Evolutionary conservation across 768 basidiomycete species (phyloP).

Genomic region (Trametes cingulata): DNA sequence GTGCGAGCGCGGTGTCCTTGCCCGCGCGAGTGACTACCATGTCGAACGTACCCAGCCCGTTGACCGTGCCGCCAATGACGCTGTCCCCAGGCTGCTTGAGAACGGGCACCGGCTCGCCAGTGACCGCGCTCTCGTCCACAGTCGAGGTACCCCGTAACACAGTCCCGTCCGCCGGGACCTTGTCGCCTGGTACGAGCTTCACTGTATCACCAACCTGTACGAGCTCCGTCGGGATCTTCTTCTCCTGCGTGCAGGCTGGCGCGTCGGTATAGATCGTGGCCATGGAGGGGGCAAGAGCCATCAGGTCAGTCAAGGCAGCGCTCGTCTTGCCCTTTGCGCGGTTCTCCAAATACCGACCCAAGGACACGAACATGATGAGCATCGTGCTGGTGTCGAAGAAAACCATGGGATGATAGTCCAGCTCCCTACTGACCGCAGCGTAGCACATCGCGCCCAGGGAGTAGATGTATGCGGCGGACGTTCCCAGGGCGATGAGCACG

Average conservation of each 20-base stretch:
- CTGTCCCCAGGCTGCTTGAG: conserved; percentile 79
- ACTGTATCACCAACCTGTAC: conserved; percentile 92
- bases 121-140: conserved; percentile 95
- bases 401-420: conserved; percentile 75
- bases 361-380: conserved; percentile 95
- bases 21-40: conserved; percentile 95
- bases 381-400: conserved; percentile 99
- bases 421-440: conserved; percentile 62
- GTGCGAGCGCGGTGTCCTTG: conserved; percentile 92
- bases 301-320: conserved; percentile 93
- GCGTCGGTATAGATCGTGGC: conserved; percentile 93
- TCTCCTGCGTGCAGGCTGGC: conserved; percentile 77
- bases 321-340: conserved; percentile 96
- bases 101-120: conserved; percentile 90
- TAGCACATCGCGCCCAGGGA: conserved; percentile 71
- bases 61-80: conserved; percentile 97
- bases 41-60: conserved; percentile 95
- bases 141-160: conserved; percentile 84
- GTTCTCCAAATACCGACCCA: conserved; percentile 95
- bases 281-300: conserved; percentile 93
- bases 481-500: conserved; percentile 93
- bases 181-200: conserved; percentile 95
- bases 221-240: conserved; percentile 90
- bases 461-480: conserved; percentile 91
- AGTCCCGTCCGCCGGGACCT: conserved; percentile 92